phyloP scores from a whole-genome alignment of 2,329 filamentous ascomycete species.

The Pyrenochaeta sp. region DNA sequence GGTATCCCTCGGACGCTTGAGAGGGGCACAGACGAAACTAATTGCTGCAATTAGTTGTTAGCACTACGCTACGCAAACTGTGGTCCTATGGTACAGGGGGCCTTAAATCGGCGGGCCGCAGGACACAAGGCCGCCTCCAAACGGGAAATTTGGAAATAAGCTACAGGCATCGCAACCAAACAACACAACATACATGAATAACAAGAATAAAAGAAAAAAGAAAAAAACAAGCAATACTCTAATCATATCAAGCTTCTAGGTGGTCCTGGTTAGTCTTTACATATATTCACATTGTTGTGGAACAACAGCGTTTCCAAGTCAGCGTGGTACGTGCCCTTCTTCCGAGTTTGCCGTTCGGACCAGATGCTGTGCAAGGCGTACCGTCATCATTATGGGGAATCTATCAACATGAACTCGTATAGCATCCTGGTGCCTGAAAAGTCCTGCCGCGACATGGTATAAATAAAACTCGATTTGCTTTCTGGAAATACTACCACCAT shows the following conservation, averaged over 20 bases:
- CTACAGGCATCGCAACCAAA: too few relatives aligned
- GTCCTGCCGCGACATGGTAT: slow-evolving; percentile 3
- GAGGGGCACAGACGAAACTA: background rate
- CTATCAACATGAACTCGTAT: slow-evolving; percentile 8
- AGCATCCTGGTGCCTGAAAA: slow-evolving; percentile 9
- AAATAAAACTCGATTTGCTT: slow-evolving; percentile 1
- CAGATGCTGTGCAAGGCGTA: slow-evolving; percentile 12
- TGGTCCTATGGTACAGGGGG: too few relatives aligned
- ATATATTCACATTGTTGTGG: too few relatives aligned
- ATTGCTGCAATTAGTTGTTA: background rate
- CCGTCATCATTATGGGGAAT: slow-evolving; percentile 11
- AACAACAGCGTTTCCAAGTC: too few relatives aligned
- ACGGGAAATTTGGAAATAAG: too few relatives aligned
- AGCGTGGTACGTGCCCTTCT: too few relatives aligned
- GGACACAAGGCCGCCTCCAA: background rate
- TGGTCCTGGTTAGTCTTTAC: too few relatives aligned
- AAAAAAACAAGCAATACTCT: too few relatives aligned
- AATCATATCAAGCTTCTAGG: too few relatives aligned
- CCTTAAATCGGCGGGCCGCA: too few relatives aligned
- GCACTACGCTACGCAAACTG: too few relatives aligned
- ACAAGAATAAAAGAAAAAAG: background rate
- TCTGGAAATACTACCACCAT: background rate
- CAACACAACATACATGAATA: too few relatives aligned
- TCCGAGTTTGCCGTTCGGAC: background rate
- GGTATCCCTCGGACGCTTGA: background rate